Conservation (phyloP, 331 rosid species). For the Quercus tomentella region DNA sequence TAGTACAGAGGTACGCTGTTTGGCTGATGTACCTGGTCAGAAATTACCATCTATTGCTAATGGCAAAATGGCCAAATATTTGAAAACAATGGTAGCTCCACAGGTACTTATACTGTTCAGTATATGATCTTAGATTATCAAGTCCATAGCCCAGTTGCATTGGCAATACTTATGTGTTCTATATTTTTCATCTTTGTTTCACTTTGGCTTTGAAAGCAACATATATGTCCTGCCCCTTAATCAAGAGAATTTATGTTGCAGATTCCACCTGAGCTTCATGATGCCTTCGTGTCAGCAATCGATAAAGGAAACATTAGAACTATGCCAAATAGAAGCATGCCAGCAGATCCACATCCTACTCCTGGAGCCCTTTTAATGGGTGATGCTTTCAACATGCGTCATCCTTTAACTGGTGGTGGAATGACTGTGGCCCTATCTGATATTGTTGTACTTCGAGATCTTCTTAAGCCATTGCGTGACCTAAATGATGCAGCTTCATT, state of each 20-base stretch:
- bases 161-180: not conserved
- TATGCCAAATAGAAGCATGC: conserved; percentile 67
- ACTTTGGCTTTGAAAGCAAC: not conserved
- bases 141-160: not conserved
- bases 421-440: conserved; percentile 65
- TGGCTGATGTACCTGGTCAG: conserved; percentile 60
- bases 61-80: conserved; percentile 49
- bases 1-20: conserved; percentile 57
- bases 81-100: conserved; percentile 50
- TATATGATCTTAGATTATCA: not conserved
- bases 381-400: conserved; percentile 72
- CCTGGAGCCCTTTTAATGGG: conserved; percentile 70
- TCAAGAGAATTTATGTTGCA: conserved; percentile 3
- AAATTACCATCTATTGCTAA: conserved; percentile 41
- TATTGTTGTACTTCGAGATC: conserved; percentile 45
- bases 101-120: conserved; percentile 37
- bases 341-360: conserved; percentile 52
- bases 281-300: conserved; percentile 46
- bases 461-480: conserved; percentile 43
- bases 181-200: not conserved
- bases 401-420: conserved; percentile 71
- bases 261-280: conserved; percentile 41
- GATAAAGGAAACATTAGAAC: conserved; percentile 50
- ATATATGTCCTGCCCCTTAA: not conserved
- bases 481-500: conserved; percentile 37